Base-by-base conservation (phyloP, 2,329 filamentous ascomycete species). In the Fusarium luffae region DNA sequence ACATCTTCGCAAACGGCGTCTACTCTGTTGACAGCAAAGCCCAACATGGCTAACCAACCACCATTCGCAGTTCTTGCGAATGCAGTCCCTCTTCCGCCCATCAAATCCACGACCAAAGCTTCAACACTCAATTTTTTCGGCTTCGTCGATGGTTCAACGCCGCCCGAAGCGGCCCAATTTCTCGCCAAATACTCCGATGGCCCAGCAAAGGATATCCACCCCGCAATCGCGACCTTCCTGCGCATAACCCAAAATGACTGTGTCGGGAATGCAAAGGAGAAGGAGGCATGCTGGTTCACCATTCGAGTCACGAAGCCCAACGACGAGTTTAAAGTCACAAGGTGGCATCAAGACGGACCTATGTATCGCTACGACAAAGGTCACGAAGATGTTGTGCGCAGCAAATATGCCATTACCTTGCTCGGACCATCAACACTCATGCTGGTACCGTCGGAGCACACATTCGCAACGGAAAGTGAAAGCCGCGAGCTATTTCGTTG, bases 361-460 rank as follows among this genome's bases (percentile, higher is more conserved):
- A 60, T 60, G 58, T 59, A 50, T 14, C 1, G 16, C 1, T 60
- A 23, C 14, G 58, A 60, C 7, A 2, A 50, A 21, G 54, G 58
- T 0, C 34, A 43, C 1, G n/a, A 60, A 13, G n/a, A 49, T 0
- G 27, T 50, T 19, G 42, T 50, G 7, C 2, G 54, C 0, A 60
- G 58, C 7, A 60, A 60, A 3, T 59, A 60, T 19, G 58, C 42
- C 4, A 2, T 60, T 3, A 49, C 54, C 0, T 4, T 60, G 1
- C 54, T 59, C 1, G 58, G 58, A 0, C 58, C 58, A 11, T 5
- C 54, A 19, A 60, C 58, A 5, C 42, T 60, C 14, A 60, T 60
- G 54, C 21, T 60, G 0, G 5, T 32, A 3, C 27, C 54, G 0
- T 4, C 32, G 8, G 14, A 27, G 0, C 3, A 23, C 4, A 16